These are phyloP conservation scores for Camelina hispida DNA, from an alignment of 345 rosid genomes.

Conservation along the genomic window DNA sequence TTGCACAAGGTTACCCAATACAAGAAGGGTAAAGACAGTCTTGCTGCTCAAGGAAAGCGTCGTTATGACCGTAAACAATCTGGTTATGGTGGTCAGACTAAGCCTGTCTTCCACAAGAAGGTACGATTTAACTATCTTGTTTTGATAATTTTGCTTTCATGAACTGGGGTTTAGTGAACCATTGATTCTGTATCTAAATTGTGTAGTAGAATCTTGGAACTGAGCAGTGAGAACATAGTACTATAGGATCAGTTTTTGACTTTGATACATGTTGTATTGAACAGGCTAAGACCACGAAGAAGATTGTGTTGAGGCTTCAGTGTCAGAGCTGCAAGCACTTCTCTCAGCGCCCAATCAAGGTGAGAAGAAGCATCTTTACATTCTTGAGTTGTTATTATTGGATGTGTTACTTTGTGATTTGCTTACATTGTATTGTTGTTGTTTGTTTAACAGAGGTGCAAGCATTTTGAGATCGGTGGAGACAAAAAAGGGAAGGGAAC, in stretches of 20 bases:
- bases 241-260: neutral
- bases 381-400: neutral
- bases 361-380: constrained; percentile 5
- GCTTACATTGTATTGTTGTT: constrained; percentile 5
- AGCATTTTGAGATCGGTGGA: constrained; percentile 74
- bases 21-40: constrained; percentile 86
- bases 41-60: constrained; percentile 82
- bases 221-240: neutral
- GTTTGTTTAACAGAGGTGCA: constrained; percentile 58
- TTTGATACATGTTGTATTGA: neutral
- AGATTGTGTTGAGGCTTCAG: constrained; percentile 83
- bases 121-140: constrained; percentile 24
- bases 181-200: neutral
- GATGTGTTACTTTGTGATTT: neutral
- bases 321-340: constrained; percentile 85
- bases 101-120: constrained; percentile 91
- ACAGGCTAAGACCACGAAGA: constrained; percentile 88
- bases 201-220: neutral
- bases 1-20: constrained; percentile 84
- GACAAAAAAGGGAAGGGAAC: constrained; percentile 81
- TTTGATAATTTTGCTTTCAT: neutral
- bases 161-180: neutral
- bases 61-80: constrained; percentile 87
- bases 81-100: constrained; percentile 87
- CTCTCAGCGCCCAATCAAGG: constrained; percentile 78